Evolutionary conservation across 495 filamentous ascomycete species (phyloP), one percentile per base, ranked within the genome.

Genomic region (Cenococcum geophilum): DNA sequence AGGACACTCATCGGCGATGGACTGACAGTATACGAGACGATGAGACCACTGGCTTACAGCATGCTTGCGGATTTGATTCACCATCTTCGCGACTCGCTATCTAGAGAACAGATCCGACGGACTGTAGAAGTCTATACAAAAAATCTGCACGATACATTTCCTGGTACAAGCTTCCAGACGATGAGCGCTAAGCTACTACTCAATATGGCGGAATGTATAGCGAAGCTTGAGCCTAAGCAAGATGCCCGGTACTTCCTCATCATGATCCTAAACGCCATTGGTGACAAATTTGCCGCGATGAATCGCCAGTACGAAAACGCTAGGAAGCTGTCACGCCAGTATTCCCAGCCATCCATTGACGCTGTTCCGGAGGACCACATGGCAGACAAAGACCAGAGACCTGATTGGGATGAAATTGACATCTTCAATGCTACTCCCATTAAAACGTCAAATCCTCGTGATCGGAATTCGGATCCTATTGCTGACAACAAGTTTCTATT

Each of bases 21-120:
- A 1, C 75, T 97, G 25, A 97, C 95, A 0, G 93, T 97, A 1
- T 95, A 97, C 69, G 95, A 97, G 70, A 91, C 91, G 0, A 91
- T 97, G 85, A 81, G 95, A 60, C 95, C 95, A 21, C 77, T 99
- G 40, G 95, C 95, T 0, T 99, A 97, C 59, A 99, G 95, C 71
- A 96, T 97, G 89, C 83, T 99, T 35, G 95, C 95, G 0, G 95
- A 99, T 74, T 78, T 99, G 47, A 97, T 99, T 58, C 95, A 99
- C 66, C 93, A 97, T 71, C 91, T 99, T 20, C 86, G 95, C 37
- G 92, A 97, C 53, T 81, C 83, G 10, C 78, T 99, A 20, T 80
- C 78, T 0, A 86, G 86, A 10, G 86, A 92, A 57, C 95, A 97
- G 74, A 99, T 99, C 60, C 83, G 91, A 53, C 86, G 89, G 65